phyloP scores from a whole-genome alignment of 176 grass and related monocot genomes.

The Triticum turgidum region DNA sequence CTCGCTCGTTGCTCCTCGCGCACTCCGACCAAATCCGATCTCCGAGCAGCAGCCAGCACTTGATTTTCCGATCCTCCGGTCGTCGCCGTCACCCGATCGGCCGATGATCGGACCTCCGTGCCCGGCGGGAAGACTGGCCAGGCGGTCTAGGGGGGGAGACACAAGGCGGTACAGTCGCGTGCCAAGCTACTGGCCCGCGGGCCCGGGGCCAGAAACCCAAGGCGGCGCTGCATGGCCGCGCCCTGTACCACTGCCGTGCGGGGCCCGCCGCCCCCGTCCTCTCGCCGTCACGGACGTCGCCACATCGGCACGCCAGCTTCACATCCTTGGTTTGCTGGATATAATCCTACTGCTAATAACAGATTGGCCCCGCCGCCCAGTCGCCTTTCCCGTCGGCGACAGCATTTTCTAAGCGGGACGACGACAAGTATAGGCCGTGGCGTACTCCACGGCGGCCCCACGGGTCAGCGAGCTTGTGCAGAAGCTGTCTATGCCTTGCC shows the following conservation, averaged over 20 bases:
- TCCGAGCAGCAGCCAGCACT: no score
- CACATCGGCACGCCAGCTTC: neutral
- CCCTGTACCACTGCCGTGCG: neutral
- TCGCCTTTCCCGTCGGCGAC: neutral
- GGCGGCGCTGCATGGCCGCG: slow-evolving; percentile 20
- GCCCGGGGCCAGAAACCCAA: neutral
- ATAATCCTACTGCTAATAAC: neutral
- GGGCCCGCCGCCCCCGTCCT: neutral
- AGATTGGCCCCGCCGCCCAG: neutral
- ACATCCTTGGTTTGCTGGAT: slow-evolving; percentile 10
- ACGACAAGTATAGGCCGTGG: neutral
- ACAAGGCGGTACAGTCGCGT: no score
- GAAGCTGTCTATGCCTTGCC: no score
- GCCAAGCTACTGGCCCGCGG: no score
- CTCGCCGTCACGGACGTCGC: slow-evolving; percentile 34
- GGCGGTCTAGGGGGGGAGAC: no score
- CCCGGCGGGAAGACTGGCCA: no score
- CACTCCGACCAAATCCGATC: neutral
- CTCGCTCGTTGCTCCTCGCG: neutral
- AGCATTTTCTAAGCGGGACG: neutral
- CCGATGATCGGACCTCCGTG: neutral
- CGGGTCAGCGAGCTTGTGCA: neutral
- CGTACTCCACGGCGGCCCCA: neutral
- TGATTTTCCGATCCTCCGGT: no score
- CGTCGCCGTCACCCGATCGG: neutral